Conservation (phyloP, 345 rosid genomes). For the Citrus maxima region DNA sequence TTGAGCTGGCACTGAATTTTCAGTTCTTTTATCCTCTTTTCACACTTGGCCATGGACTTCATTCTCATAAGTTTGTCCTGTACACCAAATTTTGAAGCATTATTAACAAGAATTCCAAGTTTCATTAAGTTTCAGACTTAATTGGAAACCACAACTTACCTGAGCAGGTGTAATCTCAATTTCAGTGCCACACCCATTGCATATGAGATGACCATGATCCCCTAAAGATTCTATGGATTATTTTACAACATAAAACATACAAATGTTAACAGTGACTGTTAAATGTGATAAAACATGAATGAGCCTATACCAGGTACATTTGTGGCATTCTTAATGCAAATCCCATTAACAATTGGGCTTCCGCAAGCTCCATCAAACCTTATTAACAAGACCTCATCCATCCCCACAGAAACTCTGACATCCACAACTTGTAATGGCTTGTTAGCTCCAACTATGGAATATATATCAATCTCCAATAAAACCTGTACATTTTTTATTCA, state of each 20-base stretch:
- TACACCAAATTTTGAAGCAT: conserved; percentile 14
- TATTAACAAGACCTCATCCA: conserved; percentile 24
- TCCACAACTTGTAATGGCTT: conserved; percentile 42
- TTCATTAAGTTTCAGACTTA: conserved; percentile 1
- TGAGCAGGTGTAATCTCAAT: conserved; percentile 36
- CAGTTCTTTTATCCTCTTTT: conserved; percentile 41
- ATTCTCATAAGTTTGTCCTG: conserved; percentile 38
- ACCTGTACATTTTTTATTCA: conserved; percentile 28
- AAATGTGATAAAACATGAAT: neutral
- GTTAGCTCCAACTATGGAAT: conserved; percentile 45
- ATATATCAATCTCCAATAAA: conserved; percentile 41
- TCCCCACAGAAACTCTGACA: conserved; percentile 28
- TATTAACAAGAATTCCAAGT: neutral
- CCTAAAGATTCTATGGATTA: conserved; percentile 8
- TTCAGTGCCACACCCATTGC: conserved; percentile 36
- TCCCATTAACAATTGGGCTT: conserved; percentile 37
- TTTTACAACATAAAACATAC: conserved; percentile 1
- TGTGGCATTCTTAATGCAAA: conserved; percentile 40
- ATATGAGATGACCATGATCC: conserved; percentile 24
- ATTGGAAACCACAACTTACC: conserved; percentile 23
- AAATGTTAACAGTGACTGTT: conserved; percentile 1
- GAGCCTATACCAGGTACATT: conserved; percentile 16
- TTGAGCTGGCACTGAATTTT: conserved; percentile 33
- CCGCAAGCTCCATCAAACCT: conserved; percentile 42
- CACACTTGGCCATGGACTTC: conserved; percentile 36